Evolutionary conservation across 208 protist genomes (phyloP), one percentile per base, ranked within the genome.

Genomic region (Acanthamoeba lenticulata): DNA sequence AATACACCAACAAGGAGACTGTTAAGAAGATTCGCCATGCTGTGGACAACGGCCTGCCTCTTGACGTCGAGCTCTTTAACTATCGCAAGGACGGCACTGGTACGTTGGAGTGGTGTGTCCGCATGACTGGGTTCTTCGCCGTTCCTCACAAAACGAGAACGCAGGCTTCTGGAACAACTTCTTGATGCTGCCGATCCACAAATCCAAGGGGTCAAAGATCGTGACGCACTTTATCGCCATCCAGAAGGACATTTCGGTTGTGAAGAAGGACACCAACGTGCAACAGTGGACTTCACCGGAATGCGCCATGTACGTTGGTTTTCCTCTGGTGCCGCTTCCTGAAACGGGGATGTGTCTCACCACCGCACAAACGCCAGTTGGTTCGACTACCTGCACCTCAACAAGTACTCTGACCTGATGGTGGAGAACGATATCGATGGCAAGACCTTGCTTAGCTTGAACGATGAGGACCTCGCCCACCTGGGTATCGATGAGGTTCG

Each of bases 211-310:
- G 24, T 49, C 36, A 21, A 86, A 38, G 29, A 29, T 77, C 24
- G 81, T 89, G 36, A 94, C 72, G 19, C 74, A 94, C 81, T 94
- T 94, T 36, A 91, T 94, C 36, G 93, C 93, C 65, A 90, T 94
- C 34, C 93, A 94, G 81, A 94, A 94, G 60, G 93, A 94, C 32
- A 44, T 94, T 42, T 55, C 93, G 0, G 19, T 94, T 2, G 32
- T 94, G 7, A 94, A 94, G 69, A 40, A 94, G 40, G 69, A 81
- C 55, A 93, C 65, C 15, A 83, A 93, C 36, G 65, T 11, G 1
- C 49, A 67, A 2, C 88, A 77, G 88, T 93, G 88, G 88, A 77
- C 49, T 15, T 52, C 88, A 29, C 29, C 88, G 21, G 88, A 93
- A 38, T 81, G 69, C 38, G 69, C 69, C 17, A 47, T 81, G 69